A percentile compares a stretch with the other conserved stretches of the same genome.
These are phyloP conservation scores for Metschnikowia vanudenii DNA, from an alignment of 805 yeast species.

Conservation along the genomic window DNA sequence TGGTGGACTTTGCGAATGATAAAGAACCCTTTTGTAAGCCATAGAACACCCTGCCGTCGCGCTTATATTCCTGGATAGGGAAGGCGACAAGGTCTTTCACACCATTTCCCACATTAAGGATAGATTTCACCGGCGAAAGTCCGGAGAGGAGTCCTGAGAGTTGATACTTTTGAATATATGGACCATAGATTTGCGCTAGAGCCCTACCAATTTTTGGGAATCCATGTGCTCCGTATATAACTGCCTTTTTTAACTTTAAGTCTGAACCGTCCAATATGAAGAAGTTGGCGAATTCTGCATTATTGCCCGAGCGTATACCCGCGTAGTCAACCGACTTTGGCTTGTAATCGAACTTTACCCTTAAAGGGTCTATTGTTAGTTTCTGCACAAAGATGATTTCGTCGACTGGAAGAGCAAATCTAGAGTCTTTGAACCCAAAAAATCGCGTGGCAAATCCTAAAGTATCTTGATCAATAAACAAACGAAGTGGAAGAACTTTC, in stretches of 20 bases:
- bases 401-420: constrained; percentile 65
- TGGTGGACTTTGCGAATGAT: constrained; percentile 71
- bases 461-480: constrained; percentile 92
- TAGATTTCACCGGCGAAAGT: constrained; percentile 73
- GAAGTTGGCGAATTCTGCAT: constrained; percentile 83
- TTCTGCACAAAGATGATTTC: constrained; percentile 69
- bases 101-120: constrained; percentile 77
- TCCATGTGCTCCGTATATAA: constrained; percentile 76
- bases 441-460: constrained; percentile 79
- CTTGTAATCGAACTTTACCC: constrained; percentile 78
- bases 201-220: constrained; percentile 54
- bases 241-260: constrained; percentile 58
- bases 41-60: constrained; percentile 67
- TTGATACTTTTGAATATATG: constrained; percentile 82
- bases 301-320: constrained; percentile 82
- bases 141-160: constrained; percentile 81
- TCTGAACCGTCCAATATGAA: constrained; percentile 86
- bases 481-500: constrained; percentile 65
- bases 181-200: constrained; percentile 77
- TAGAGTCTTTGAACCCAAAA: constrained; percentile 70
- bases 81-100: constrained; percentile 68
- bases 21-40: constrained; percentile 74
- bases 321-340: constrained; percentile 86
- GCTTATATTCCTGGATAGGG: constrained; percentile 71
- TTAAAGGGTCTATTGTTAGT: constrained; percentile 57